Evolutionary conservation across 2,329 filamentous ascomycete species (phyloP).

Genomic region (Fusarium citri): DNA sequence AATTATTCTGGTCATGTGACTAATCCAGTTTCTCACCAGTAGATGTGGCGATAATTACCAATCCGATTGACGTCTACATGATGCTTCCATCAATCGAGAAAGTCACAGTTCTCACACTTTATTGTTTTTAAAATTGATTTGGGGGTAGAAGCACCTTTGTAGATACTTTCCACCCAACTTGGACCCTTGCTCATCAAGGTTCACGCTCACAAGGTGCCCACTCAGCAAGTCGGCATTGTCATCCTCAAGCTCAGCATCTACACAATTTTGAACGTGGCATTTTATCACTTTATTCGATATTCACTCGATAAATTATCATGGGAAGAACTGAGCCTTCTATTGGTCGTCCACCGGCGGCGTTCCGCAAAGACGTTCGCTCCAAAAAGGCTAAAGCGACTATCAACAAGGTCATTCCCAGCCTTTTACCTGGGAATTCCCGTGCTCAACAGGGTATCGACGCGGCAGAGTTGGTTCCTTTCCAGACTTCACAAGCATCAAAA

Average conservation of each 20-base stretch:
- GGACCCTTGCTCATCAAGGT: slow-evolving; percentile 11
- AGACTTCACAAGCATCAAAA: rapidly evolving
- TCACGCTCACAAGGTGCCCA: background rate
- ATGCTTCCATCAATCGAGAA: background rate
- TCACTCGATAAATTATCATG: slow-evolving; percentile 6
- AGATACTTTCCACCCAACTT: background rate
- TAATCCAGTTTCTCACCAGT: background rate
- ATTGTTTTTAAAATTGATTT: rapidly evolving
- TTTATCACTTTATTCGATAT: background rate
- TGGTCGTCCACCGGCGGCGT: slow-evolving; percentile 39
- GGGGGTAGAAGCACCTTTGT: background rate
- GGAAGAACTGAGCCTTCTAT: slow-evolving; percentile 44
- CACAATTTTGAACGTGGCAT: background rate
- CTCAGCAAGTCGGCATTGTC: background rate
- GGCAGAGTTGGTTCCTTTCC: slow-evolving; percentile 56
- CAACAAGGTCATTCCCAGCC: slow-evolving; percentile 68
- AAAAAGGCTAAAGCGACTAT: slow-evolving; percentile 68
- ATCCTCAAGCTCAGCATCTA: background rate
- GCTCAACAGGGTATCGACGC: slow-evolving; percentile 66
- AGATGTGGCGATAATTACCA: slow-evolving; percentile 3
- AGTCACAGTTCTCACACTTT: rapidly evolving
- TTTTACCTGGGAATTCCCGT: slow-evolving; percentile 64
- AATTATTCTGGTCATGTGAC: slow-evolving; percentile 8
- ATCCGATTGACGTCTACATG: background rate
- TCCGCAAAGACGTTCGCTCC: slow-evolving; percentile 56